phyloP scores from a whole-genome alignment of 176 grass and related monocot genomes.

The Carex pumila region DNA sequence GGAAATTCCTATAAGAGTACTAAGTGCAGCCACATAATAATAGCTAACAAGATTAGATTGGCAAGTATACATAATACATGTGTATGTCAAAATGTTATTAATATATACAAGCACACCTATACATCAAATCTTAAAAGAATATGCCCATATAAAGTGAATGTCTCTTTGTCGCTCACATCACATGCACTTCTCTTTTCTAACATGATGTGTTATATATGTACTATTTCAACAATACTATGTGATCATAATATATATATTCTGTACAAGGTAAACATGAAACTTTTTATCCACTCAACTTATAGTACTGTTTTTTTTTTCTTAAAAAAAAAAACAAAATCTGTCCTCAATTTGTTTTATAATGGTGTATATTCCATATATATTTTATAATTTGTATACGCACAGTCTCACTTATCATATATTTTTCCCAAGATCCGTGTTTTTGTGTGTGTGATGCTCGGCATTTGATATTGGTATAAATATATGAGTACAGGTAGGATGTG shows the following conservation, averaged over 20 bases:
- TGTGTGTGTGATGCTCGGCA: background rate
- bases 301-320: background rate
- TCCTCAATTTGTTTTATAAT: background rate
- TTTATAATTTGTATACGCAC: background rate
- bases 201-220: constrained; percentile 29
- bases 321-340: background rate
- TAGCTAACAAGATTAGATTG: constrained; percentile 2
- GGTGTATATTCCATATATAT: background rate
- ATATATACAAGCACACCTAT: constrained; percentile 1
- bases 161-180: constrained; percentile 32
- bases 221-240: constrained; percentile 22
- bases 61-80: background rate
- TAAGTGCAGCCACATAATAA: constrained; percentile 29
- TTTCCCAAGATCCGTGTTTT: background rate
- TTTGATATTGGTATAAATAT: background rate
- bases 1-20: background rate
- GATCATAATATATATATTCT: constrained; percentile 11
- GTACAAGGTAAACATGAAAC: background rate
- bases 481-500: no score
- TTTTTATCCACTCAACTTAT: background rate
- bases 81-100: background rate
- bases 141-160: constrained; percentile 48
- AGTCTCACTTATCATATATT: background rate
- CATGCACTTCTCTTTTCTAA: constrained; percentile 9
- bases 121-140: constrained; percentile 37